Base-by-base conservation (phyloP, 2,329 filamentous ascomycete genomes). In the Epicoccum sorghinum region DNA sequence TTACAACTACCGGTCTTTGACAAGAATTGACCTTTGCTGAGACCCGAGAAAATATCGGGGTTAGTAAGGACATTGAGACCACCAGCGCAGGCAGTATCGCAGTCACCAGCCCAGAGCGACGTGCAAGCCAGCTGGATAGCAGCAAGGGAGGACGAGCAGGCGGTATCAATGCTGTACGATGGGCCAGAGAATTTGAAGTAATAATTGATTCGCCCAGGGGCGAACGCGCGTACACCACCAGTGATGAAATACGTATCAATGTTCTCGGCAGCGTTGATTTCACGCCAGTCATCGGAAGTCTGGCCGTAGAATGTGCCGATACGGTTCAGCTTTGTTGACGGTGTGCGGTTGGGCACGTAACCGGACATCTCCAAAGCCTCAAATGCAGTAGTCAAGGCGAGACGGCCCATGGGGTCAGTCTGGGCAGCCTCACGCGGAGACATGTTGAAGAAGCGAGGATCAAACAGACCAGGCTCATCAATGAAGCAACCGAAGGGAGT, bases 361-460 rank as follows among this genome's bases (percentile, higher is more conserved):
- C 90, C 90, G 29, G 87, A 87, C 85, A 90, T 90, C 71, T 95
- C 90, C 42, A 95, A 80, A 0, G 90, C 90, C 68, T 93, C 90
- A 64, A 91, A 93, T 0, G 89, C 89, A 3, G 89, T 91, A 7
- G 87, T 84, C 22, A 95, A 77, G 3, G 89, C 88, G 61, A 93
- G 80, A 64, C 90, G 83, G 71, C 91, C 89, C 83, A 91, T 91
- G 0, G 90, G 90, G 70, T 93, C 90, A 1, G 89, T 91, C 69
- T 92, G 89, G 46, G 86, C 84, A 25, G 90, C 90, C 75, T 93
- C 89, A 63, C 89, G 85, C 5, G 89, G 89, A 32, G 89, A 92
- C 87, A 93, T 92, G 75, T 91, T 91, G 83, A 93, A 93, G 77
- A 93, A 93, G 1, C 87, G 82, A n/a, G 89, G 87, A 65, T 93